Conservation (phyloP, 2,329 filamentous ascomycete genomes). For the Lasiodiplodia sp. region DNA sequence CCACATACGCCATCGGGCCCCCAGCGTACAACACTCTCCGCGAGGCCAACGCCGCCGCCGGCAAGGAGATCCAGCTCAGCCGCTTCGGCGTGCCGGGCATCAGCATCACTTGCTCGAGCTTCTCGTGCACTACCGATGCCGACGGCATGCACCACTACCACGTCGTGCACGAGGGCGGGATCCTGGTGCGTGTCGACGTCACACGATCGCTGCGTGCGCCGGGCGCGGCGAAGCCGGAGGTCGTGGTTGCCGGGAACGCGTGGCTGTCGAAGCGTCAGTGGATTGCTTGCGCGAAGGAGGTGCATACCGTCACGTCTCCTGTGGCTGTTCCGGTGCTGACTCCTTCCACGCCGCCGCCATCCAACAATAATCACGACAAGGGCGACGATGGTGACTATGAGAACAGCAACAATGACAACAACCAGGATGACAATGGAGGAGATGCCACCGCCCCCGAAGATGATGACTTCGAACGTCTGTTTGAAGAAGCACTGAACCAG, state of each 20-base stretch:
- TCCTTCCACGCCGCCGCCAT: not conserved
- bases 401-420: not conserved
- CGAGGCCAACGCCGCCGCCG: slow-evolving; percentile 12
- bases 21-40: slow-evolving; percentile 1
- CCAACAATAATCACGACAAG: not conserved
- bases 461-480: not conserved
- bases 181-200: slow-evolving; percentile 1
- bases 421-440: not conserved
- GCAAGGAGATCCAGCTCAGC: not conserved
- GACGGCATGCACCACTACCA: not conserved
- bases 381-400: not conserved
- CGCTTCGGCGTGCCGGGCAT: slow-evolving; percentile 9
- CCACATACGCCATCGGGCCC: not conserved
- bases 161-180: not conserved
- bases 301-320: not conserved
- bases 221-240: not conserved
- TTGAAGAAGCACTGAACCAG: not conserved
- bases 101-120: not conserved
- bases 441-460: not conserved
- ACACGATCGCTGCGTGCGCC: not conserved
- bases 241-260: not conserved
- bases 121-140: not conserved
- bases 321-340: too few species aligned
- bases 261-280: not conserved
- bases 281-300: not conserved